Evolutionary conservation across 129 eudicot genomes (phyloP).

Genomic region (Ambrosia trifida): DNA sequence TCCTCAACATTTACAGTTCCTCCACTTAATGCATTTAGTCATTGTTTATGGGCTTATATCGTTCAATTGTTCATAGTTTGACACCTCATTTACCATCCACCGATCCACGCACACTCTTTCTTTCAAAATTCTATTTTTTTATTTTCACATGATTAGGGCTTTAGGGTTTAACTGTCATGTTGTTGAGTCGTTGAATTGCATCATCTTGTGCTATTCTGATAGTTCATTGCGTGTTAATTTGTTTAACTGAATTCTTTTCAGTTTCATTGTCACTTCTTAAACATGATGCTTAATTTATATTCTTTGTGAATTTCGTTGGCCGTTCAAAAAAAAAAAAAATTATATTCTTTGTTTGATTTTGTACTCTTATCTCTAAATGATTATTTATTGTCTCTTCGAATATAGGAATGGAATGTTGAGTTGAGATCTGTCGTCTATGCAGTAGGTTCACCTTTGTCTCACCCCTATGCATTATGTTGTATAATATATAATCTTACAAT

Average conservation of each 20-base stretch:
- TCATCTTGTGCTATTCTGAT: constrained; percentile 34
- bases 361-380: not conserved
- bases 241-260: not conserved
- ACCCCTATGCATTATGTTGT: too few relatives aligned
- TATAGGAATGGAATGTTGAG: not conserved
- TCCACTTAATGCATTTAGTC: constrained; percentile 8
- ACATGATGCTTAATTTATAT: not conserved
- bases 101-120: constrained; percentile 16
- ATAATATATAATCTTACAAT: not conserved
- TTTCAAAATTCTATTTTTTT: constrained; percentile 25
- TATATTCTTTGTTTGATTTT: not conserved
- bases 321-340: too few relatives aligned
- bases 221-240: constrained; percentile 28
- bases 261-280: not conserved
- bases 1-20: not conserved
- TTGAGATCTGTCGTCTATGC: not conserved
- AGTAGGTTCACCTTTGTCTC: too few relatives aligned
- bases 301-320: too few relatives aligned
- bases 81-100: constrained; percentile 41
- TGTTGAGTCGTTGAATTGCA: constrained; percentile 27
- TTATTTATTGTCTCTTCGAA: not conserved
- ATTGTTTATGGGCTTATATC: constrained; percentile 1
- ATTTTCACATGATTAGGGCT: constrained; percentile 37
- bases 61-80: constrained; percentile 60
- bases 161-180: constrained; percentile 41